Base-by-base conservation (phyloP, 371 early-diverging fungal genomes). In the Mucor saturninus region DNA sequence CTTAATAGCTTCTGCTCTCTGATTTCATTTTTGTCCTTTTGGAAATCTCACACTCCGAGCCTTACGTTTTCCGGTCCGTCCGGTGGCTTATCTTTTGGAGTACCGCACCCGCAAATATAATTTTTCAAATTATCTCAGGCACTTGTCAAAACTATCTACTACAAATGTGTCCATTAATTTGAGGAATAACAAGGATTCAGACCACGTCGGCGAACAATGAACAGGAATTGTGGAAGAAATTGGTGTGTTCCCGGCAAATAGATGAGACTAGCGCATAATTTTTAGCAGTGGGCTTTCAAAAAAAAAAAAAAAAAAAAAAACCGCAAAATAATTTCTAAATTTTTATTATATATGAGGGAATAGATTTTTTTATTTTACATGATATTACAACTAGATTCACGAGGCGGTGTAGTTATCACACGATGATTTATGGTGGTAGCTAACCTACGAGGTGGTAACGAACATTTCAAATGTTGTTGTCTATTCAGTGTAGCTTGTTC, bases 11-110 rank as follows among this genome's bases (percentile, higher is more conserved):
- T 85, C 78, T 62, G 88, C 86, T 28, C 69, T 76, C 59, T 81
- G 83, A 15, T 83, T 82, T 4, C 89, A 88, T 63, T 77, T 79
- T 65, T 84, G 79, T 64, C 85, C 89, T 59, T 83, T 81, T 56
- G 83, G 29, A 50, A 53, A 64, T 43, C 57, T 58, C 53, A 57
- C 43, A 64, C 65, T 64, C 65, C 65, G 65, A 64, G 65, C 54
- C 11, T 21, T 39, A 43, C 6, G 37, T 39, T 38, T 30, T 64
- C 54, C 65, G 65, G 54, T 42, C 65, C 59, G 45, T 53, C 46
- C 14, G 31, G 65, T 64, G 65, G 59, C 65, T 64, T 64, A 52
- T 51, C 14, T 6, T 43, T 43, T 46, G 1, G 21, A 21, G 21
- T 21, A 21, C n/a, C 46, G 46, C 13, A 10, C n/a, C 0, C 43